phyloP scores from a whole-genome alignment of 805 yeast species.

The Phaffomyces thermotolerans region DNA sequence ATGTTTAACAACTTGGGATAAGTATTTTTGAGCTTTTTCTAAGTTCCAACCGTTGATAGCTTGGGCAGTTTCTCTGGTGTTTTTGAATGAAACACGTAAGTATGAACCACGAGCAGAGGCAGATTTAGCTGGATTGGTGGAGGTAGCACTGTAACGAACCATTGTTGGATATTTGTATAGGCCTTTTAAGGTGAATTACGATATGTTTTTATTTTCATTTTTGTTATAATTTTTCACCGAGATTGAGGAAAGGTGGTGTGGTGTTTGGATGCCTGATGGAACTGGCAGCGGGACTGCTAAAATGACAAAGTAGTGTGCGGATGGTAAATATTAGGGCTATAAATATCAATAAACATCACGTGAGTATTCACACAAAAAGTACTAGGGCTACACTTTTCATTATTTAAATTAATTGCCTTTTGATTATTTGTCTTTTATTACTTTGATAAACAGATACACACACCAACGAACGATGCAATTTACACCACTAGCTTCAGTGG shows the following conservation, averaged over 20 bases:
- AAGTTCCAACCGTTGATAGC: constrained; percentile 98
- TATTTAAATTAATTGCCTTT: not conserved
- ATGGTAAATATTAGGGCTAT: too few species aligned
- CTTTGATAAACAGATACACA: too few species aligned
- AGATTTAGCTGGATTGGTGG: constrained; percentile 98
- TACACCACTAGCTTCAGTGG: not conserved
- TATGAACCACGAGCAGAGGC: constrained; percentile 99
- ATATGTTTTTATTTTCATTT: not conserved
- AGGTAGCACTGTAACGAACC: constrained; percentile 99
- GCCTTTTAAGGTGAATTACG: not conserved
- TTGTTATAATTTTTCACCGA: constrained; percentile 3
- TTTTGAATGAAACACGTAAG: constrained; percentile 99
- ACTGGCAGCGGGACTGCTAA: too few species aligned
- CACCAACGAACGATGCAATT: not conserved
- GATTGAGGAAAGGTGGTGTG: not conserved
- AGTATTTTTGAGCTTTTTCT: constrained; percentile 91
- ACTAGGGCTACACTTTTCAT: not conserved
- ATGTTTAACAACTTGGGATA: constrained; percentile 93
- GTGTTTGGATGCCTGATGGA: too few species aligned
- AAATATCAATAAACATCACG: too few species aligned
- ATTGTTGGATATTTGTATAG: constrained; percentile 34
- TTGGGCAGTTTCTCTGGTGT: constrained; percentile 99
- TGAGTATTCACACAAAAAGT: not conserved
- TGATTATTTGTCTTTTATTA: too few species aligned
- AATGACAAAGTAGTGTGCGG: too few species aligned